Evolutionary conservation across 352 stramenopile genomes (phyloP).

Genomic region (Phytophthora pisi): DNA sequence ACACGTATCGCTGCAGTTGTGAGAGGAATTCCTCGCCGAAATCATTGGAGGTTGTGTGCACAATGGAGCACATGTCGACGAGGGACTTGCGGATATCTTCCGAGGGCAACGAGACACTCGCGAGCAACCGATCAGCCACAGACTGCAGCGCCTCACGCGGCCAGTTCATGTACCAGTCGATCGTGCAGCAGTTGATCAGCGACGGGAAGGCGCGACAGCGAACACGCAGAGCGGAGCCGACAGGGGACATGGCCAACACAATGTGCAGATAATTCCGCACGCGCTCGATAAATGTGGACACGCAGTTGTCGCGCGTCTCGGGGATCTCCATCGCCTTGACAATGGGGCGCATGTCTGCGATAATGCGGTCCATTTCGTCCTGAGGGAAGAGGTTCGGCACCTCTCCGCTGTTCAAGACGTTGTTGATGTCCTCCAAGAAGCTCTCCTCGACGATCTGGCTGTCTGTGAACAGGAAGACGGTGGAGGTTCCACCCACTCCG

Average conservation of each 20-base stretch:
- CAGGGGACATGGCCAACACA: slow-evolving; percentile 94
- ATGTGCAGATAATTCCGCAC: slow-evolving; percentile 95
- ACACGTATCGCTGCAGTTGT: slow-evolving; percentile 91
- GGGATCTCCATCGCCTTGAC: slow-evolving; percentile 88
- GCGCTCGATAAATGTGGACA: slow-evolving; percentile 88
- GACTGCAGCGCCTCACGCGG: slow-evolving; percentile 91
- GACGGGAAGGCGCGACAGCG: slow-evolving; percentile 94
- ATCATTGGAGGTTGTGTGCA: slow-evolving; percentile 93
- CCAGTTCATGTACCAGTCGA: slow-evolving; percentile 97
- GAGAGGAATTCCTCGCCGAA: slow-evolving; percentile 89
- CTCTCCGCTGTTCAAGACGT: slow-evolving; percentile 96
- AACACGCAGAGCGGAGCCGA: slow-evolving; percentile 92
- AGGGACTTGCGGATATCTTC: slow-evolving; percentile 79
- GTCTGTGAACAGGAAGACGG: slow-evolving; percentile 95
- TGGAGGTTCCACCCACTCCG: slow-evolving; percentile 81
- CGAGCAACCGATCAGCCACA: slow-evolving; percentile 89
- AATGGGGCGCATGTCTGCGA: slow-evolving; percentile 92
- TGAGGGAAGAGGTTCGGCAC: slow-evolving; percentile 94
- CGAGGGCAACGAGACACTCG: slow-evolving; percentile 74
- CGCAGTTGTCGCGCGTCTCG: slow-evolving; percentile 92
- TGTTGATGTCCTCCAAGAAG: slow-evolving; percentile 97
- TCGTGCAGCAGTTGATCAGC: slow-evolving; percentile 96
- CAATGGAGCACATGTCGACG: slow-evolving; percentile 92
- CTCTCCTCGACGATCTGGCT: slow-evolving; percentile 95
- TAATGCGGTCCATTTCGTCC: slow-evolving; percentile 95